Conservation (phyloP, 2,329 filamentous ascomycete genomes). For the Botryotinia globosa region DNA sequence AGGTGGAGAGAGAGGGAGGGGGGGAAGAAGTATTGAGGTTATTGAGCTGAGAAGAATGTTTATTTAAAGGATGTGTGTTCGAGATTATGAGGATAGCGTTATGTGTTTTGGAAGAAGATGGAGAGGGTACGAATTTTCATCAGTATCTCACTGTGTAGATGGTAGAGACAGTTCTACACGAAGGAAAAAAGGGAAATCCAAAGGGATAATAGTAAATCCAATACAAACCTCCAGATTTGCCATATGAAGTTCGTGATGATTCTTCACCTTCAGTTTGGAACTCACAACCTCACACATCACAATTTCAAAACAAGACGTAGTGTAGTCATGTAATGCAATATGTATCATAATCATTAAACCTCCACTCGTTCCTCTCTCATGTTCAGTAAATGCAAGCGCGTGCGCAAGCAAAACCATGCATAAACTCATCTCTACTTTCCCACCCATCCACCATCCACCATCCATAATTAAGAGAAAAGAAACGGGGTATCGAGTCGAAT, state of each 20-base stretch:
- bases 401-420: not conserved
- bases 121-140: not conserved
- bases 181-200: not conserved
- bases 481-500: conserved; percentile 18
- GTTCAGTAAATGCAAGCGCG: not conserved
- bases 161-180: not conserved
- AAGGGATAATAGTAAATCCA: not conserved
- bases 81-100: not conserved
- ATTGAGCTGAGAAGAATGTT: not conserved
- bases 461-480: conserved; percentile 16
- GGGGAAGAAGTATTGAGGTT: not conserved
- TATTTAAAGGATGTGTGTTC: not conserved
- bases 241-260: not conserved
- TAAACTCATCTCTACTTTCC: conserved; percentile 1
- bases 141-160: not conserved
- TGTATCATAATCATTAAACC: conserved; percentile 11
- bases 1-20: not conserved
- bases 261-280: not conserved
- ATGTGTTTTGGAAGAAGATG: not conserved
- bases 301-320: not conserved
- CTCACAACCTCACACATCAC: not conserved
- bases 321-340: not conserved
- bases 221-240: not conserved
- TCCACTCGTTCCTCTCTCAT: not conserved
- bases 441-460: not conserved